Percentiles rank a stretch among this genome's conserved stretches.
phyloP scores from a whole-genome alignment of 345 rosid species.

The Brassica rapa region DNA sequence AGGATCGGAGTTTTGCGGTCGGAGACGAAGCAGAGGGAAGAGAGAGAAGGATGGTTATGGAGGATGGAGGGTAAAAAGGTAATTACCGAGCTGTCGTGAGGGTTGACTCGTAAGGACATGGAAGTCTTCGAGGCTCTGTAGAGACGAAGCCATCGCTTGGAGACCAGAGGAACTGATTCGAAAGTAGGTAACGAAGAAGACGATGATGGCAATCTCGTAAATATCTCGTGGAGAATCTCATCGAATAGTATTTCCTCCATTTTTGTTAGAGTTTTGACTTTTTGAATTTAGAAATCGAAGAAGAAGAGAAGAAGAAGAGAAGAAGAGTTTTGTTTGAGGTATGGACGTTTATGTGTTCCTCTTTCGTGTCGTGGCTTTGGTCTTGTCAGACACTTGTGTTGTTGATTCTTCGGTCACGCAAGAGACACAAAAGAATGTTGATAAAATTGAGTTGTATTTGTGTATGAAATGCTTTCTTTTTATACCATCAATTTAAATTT shows the following conservation, averaged over 20 bases:
- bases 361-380: constrained; percentile 10
- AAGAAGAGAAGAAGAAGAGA: not conserved
- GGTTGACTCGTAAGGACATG: constrained; percentile 58
- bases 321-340: not conserved
- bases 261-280: not conserved
- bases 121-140: constrained; percentile 67
- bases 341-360: not conserved
- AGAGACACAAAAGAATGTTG: constrained; percentile 14
- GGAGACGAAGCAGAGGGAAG: constrained; percentile 44
- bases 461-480: constrained; percentile 19
- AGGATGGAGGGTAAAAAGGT: constrained; percentile 56
- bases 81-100: constrained; percentile 33
- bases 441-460: constrained; percentile 21
- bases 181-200: constrained; percentile 42
- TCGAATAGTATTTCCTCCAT: constrained; percentile 71
- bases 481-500: not conserved
- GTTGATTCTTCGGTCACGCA: constrained; percentile 34
- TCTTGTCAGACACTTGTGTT: constrained; percentile 28
- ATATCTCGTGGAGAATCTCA: constrained; percentile 78
- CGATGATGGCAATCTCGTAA: constrained; percentile 51
- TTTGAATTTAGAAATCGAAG: not conserved
- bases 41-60: constrained; percentile 56
- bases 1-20: constrained; percentile 19
- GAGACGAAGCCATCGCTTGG: constrained; percentile 89
- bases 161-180: constrained; percentile 62